Evolutionary conservation across 768 basidiomycete species (phyloP).

Genomic region (Pholiota molesta): DNA sequence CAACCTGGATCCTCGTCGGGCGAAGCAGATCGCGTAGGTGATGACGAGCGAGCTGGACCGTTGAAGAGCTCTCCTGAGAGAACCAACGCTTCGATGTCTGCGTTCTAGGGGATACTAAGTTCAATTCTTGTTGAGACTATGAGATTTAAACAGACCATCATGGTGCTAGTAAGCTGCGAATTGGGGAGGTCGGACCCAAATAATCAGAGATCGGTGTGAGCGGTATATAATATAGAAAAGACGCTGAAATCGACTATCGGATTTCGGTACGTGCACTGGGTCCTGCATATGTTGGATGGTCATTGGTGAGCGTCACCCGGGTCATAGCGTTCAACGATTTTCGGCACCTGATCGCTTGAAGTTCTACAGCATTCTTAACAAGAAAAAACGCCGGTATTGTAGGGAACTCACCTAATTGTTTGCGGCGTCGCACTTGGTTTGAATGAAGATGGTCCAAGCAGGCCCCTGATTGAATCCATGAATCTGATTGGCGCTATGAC

Average conservation of each 20-base stretch:
- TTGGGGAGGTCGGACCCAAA: neutral
- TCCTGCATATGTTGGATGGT: neutral
- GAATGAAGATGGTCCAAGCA: neutral
- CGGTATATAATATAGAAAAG: neutral
- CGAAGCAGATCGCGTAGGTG: constrained; percentile 67
- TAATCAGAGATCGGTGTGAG: neutral
- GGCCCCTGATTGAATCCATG: no score
- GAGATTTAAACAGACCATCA: neutral
- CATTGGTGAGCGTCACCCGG: neutral
- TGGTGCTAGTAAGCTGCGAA: neutral
- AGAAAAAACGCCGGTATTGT: neutral
- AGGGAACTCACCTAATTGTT: neutral
- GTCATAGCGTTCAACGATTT: neutral
- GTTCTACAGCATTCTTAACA: neutral
- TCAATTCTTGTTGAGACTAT: neutral
- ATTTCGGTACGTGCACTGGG: neutral
- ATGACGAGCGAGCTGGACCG: constrained; percentile 53
- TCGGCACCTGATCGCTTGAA: neutral
- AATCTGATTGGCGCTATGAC: no score
- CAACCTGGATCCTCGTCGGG: constrained; percentile 52
- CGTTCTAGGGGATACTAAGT: constrained; percentile 22
- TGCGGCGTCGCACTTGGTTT: neutral
- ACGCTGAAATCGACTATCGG: neutral
- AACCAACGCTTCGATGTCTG: constrained; percentile 69
- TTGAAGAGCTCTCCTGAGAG: constrained; percentile 80